These are phyloP conservation scores for Limtongia smithiae DNA, from an alignment of 805 yeast genomes.

Conservation along the genomic window DNA sequence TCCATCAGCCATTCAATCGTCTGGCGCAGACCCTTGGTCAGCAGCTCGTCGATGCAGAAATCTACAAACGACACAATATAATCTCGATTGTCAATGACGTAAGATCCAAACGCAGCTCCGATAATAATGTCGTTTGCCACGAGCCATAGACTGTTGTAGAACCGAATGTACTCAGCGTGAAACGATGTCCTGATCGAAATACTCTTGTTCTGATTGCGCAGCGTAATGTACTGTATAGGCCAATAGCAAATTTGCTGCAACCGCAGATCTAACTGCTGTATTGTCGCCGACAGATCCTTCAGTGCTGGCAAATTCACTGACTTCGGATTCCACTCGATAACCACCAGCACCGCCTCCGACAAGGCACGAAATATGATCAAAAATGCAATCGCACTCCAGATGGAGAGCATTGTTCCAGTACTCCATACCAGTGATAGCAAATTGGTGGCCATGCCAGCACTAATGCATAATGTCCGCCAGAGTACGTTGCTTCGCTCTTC, in stretches of 20 bases:
- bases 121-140: conserved; percentile 75
- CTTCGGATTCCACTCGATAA: conserved; percentile 34
- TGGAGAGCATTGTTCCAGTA: conserved; percentile 5
- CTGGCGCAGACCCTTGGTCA: conserved; percentile 47
- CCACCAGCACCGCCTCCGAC: conserved; percentile 35
- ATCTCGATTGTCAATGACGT: conserved; percentile 43
- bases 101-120: conserved; percentile 59
- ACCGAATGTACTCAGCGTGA: conserved; percentile 52
- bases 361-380: conserved; percentile 32
- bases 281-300: conserved; percentile 50
- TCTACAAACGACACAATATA: conserved; percentile 31
- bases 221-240: conserved; percentile 71
- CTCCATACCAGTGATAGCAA: conserved; percentile 9
- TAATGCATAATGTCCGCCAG: not conserved
- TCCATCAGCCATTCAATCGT: conserved; percentile 72
- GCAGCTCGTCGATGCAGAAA: conserved; percentile 40
- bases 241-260: conserved; percentile 70
- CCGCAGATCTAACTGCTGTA: conserved; percentile 76
- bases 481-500: not conserved
- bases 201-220: conserved; percentile 43
- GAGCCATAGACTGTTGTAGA: conserved; percentile 87
- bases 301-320: conserved; percentile 27
- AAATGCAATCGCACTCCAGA: conserved; percentile 23
- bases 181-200: conserved; percentile 41
- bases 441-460: not conserved